These are phyloP conservation scores for Xylaria curta DNA, from an alignment of 495 filamentous ascomycete species.

Conservation along the genomic window DNA sequence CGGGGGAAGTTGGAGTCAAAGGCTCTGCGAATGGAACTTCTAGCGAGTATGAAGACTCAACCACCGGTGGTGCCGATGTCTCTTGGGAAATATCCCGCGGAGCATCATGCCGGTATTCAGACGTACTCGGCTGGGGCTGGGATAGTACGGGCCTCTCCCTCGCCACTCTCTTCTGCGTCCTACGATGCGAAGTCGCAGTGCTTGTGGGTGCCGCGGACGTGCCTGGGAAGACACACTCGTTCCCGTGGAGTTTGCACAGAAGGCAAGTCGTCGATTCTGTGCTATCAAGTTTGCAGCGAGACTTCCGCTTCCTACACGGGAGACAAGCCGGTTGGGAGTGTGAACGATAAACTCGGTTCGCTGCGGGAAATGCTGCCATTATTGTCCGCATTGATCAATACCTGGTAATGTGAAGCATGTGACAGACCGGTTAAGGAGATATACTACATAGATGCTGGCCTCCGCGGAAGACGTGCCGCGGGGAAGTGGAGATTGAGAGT, in stretches of 20 bases:
- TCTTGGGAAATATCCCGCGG: background rate
- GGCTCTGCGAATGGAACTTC: background rate
- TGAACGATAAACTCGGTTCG: background rate
- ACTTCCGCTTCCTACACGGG: constrained; percentile 2
- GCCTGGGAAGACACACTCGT: background rate
- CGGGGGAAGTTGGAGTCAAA: background rate
- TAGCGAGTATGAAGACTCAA: background rate
- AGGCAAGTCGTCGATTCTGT: background rate
- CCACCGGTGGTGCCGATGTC: background rate
- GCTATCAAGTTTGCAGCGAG: constrained; percentile 1
- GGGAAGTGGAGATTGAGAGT: background rate
- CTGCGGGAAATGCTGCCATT: background rate
- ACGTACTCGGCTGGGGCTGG: background rate
- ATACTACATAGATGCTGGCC: background rate
- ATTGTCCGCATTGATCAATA: background rate
- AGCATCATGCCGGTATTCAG: background rate
- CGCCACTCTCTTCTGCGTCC: background rate
- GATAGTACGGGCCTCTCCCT: background rate
- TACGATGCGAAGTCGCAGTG: background rate
- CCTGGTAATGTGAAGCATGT: background rate
- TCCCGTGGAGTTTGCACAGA: constrained; percentile 7
- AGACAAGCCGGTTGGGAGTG: background rate
- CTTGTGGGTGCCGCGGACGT: background rate
- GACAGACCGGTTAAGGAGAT: background rate
- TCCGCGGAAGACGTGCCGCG: background rate